Evolutionary conservation across 805 yeast genomes (phyloP), one percentile per base, ranked within the genome.

Genomic region (Yamadazyma paraphyllophila): DNA sequence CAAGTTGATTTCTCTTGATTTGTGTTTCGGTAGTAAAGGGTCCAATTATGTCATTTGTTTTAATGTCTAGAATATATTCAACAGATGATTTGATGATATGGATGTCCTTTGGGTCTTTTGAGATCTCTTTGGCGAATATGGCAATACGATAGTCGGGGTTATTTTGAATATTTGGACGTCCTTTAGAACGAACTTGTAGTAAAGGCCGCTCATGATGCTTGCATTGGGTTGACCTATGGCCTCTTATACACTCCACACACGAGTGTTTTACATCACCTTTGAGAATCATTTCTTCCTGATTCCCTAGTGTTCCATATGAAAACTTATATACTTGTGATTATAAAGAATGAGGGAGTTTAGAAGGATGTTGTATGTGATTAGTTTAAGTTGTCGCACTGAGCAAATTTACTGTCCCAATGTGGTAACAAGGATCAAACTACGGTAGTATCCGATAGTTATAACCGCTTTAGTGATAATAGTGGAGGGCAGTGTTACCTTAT

Each of bases 141-240:
- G 88, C 88, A 11, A 82, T 71, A 41, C 88, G 63, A 49, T 80
- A 82, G 55, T 71, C 66, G 24, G 73, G 73, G 53, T 71, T 72
- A 17, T 71, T 78, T 42, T 76, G 81, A 8, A 81, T 74, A 24
- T 78, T 72, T 0, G 97, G 97, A 39, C 98, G 68, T 0, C 98
- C 99, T 48, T 96, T 78, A n/a, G 88, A 80, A 24, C 96, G 76
- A 10, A 92, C 97, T 56, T 89, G 88, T 10, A 91, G 82, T 34
- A 92, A 70, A 17, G 94, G 88, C 39, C 97, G 74, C 43, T 78
- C 73, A 26, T 85, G 80, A 64, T 92, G 99, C 44, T 79, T 80
- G 63, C 99, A 92, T 45, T 84, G 81, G 1, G 92, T 82, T 1
- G 97, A 87, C 34, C 99, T 69, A 59, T 92, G 99, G 13, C 98